Base-by-base conservation (phyloP, 2,329 filamentous ascomycete genomes). In the Penicillium aurantiogriseum region DNA sequence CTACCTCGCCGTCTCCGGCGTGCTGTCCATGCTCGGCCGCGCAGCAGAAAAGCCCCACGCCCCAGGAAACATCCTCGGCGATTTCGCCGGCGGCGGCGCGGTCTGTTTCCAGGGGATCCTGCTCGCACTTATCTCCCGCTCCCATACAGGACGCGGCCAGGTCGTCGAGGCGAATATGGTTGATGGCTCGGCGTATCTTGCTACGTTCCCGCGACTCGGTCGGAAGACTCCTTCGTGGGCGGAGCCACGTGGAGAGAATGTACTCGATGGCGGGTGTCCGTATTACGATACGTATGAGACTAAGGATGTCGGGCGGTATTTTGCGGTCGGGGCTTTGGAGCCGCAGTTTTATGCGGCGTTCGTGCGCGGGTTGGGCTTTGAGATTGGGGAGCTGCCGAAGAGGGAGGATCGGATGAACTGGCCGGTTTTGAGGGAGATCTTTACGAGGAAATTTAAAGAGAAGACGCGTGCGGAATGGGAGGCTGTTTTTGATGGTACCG, bases 151-250 rank as follows among this genome's bases (percentile, higher is more conserved):
- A 0, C 78, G 77, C 2, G 93, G 93, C 0, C 93, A 97, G 76
- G 88, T 97, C 13, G 92, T 97, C 9, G 91, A 97, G 77, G 91
- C 90, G 17, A 97, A 96, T 74, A 97, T 97, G 93, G 93, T 97
- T 13, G 93, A 97, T 76, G 93, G 93, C 9, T 85, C 84, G 23
- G 84, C 86, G 36, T 93, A 93, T 73, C 77, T 97, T 27, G 87
- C 88, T 1, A 88, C 87, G 0, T 93, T 93, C 76, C 88, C 90
- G 51, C 81, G 93, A 35, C 78, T 95, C 59, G 80, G 81, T 29
- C 79, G 81, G 60, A 87, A 88, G 70, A 86, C 80, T 7, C 81
- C 83, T 0, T 70, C 86, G 39, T 92, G 91, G 80, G 72, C 79
- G 64, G 73, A 74, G 4, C 81, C 84, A 27, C 80, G 92, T 48